Base-by-base conservation (phyloP, 768 basidiomycete genomes). In the Kwoniella shandongensis region DNA sequence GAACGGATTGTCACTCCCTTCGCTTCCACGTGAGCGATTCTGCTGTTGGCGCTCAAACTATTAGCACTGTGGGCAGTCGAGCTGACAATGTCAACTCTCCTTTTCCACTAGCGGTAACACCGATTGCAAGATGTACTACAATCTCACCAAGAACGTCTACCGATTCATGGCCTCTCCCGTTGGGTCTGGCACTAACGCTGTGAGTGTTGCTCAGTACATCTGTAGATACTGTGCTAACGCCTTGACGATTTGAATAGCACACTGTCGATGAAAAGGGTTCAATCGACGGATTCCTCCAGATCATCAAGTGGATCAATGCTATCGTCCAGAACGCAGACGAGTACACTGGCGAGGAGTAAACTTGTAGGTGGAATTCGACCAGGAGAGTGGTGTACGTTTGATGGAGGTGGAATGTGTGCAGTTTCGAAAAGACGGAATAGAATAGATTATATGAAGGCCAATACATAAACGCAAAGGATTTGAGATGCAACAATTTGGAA, bases 61-160 rank as follows among this genome's bases (percentile, higher is more conserved):
- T 18, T 17, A n/a, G n/a, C n/a, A n/a, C n/a, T n/a, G n/a, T 18
- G n/a, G 7, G 20, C 5, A 7, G n/a, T 41, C 8, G 20, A 41
- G 20, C 40, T 41, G 40, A 41, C n/a, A 41, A 41, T 7, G 20
- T 26, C 11, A 20, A 7, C 29, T 20, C 44, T 45, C 20, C 11
- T 45, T 11, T 12, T 25, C 7, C 30, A 18, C n/a, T 17, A 65
- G 67, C 35, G 70, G 70, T 18, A 72, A 72, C 53, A 72, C 70
- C 42, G 67, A 72, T 32, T 72, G 70, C 50, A 72, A 74, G 55
- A 67, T 74, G 65, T 74, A 70, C 53, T 74, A 71, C 58, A 69
- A 71, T 46, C 57, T 74, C 20, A 66, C 68, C 54, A 67, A 65
- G 62, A 62, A 74, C 61, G 59, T 74, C 45, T 74, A 70, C 49